phyloP scores from a whole-genome alignment of 1,139 yeast genomes.

The Hyphopichia burtonii region DNA sequence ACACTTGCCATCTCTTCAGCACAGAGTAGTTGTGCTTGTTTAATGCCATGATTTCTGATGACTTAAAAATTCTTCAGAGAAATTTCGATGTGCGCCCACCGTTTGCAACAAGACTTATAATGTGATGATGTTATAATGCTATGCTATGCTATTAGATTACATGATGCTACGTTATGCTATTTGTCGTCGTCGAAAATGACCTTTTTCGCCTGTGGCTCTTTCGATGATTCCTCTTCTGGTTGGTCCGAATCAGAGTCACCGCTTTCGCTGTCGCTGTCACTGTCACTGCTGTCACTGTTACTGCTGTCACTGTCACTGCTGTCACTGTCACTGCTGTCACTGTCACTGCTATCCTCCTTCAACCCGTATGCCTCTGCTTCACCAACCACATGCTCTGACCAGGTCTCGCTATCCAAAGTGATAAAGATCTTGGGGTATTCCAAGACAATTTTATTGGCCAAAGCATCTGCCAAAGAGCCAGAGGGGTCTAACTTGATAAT shows the following conservation, averaged over 20 bases:
- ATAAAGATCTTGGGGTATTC: constrained; percentile 76
- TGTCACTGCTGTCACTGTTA: constrained; percentile 3
- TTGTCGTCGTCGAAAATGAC: constrained; percentile 11
- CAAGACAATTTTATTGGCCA: constrained; percentile 59
- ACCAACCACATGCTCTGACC: constrained; percentile 13
- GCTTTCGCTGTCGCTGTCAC: constrained; percentile 11
- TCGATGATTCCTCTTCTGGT: constrained; percentile 21
- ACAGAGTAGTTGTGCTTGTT: no score
- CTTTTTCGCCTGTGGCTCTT: constrained; percentile 8
- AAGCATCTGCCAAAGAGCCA: constrained; percentile 36
- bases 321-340: constrained; percentile 7
- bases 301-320: constrained; percentile 4
- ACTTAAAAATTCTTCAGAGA: no score
- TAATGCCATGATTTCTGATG: no score
- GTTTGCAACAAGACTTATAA: not conserved
- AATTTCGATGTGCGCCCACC: no score
- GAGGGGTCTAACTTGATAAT: constrained; percentile 22
- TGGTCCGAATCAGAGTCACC: no score
- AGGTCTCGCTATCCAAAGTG: constrained; percentile 16
- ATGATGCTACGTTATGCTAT: no score
- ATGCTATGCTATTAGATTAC: not conserved
- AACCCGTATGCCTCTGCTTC: constrained; percentile 19
- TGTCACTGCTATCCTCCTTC: constrained; percentile 4
- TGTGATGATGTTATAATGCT: no score
- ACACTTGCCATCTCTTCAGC: constrained; percentile 24